Conservation (phyloP, 495 filamentous ascomycete species). For the Paragyromitra xinjiangensis region DNA sequence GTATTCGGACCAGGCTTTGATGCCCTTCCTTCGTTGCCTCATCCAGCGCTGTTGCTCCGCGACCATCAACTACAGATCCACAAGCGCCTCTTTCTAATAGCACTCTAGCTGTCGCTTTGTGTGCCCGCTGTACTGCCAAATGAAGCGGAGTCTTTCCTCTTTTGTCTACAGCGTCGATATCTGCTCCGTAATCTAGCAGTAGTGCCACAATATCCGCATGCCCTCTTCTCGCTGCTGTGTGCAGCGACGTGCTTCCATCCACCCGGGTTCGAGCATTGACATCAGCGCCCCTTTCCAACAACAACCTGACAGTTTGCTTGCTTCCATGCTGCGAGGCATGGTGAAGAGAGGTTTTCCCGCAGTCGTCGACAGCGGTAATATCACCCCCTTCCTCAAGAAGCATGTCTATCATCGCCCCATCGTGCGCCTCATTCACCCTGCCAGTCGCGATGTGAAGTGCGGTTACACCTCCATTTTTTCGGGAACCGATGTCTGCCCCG, state of each 20-base stretch:
- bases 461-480: slow-evolving; percentile 41
- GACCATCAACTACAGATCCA: slow-evolving; percentile 20
- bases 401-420: slow-evolving; percentile 16
- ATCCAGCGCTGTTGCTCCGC: slow-evolving; percentile 39
- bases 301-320: slow-evolving; percentile 13
- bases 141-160: slow-evolving; percentile 41
- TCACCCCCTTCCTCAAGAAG: slow-evolving; percentile 30
- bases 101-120: slow-evolving; percentile 31
- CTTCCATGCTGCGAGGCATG: slow-evolving; percentile 37
- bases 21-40: slow-evolving; percentile 39
- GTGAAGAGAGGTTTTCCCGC: slow-evolving; percentile 50
- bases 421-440: neutral
- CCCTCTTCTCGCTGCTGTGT: slow-evolving; percentile 40
- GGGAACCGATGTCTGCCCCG: slow-evolving; percentile 40
- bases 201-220: slow-evolving; percentile 41
- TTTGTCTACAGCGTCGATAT: slow-evolving; percentile 38
- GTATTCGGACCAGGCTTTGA: slow-evolving; percentile 44
- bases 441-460: slow-evolving; percentile 38
- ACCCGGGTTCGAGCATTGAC: slow-evolving; percentile 1
- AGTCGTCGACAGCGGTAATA: slow-evolving; percentile 31
- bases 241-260: slow-evolving; percentile 34
- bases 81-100: slow-evolving; percentile 33
- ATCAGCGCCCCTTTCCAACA: slow-evolving; percentile 30
- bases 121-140: slow-evolving; percentile 26
- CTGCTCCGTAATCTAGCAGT: slow-evolving; percentile 35